A percentile compares a stretch with the other conserved stretches of the same genome.
phyloP scores from a whole-genome alignment of 169 alveolate species.

The Theileria sp. region DNA sequence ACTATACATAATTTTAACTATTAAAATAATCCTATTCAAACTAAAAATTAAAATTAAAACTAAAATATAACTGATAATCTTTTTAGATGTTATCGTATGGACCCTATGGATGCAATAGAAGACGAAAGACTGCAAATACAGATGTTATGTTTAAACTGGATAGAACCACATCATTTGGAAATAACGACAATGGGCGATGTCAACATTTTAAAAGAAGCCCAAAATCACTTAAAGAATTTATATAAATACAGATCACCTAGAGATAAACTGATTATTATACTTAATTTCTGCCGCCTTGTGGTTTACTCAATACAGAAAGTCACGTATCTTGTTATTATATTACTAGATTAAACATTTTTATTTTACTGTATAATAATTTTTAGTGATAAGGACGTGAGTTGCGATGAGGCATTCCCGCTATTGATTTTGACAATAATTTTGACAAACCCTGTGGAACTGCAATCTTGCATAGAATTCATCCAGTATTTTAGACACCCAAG shows the following conservation, averaged over 20 bases:
- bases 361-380: background rate
- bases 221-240: conserved; percentile 41
- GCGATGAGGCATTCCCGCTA: conserved; percentile 83
- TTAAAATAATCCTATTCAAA: background rate
- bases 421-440: conserved; percentile 76
- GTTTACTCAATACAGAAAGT: conserved; percentile 63
- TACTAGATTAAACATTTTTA: background rate
- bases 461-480: conserved; percentile 77
- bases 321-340: conserved; percentile 17
- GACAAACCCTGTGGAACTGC: conserved; percentile 79
- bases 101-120: conserved; percentile 66
- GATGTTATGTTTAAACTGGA: conserved; percentile 71
- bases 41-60: background rate
- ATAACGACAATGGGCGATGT: conserved; percentile 29
- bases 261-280: conserved; percentile 72
- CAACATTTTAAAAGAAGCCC: conserved; percentile 35
- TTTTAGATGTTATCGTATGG: conserved; percentile 65
- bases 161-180: conserved; percentile 70
- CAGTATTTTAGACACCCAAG: conserved; percentile 80
- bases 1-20: background rate
- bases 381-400: conserved; percentile 69
- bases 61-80: background rate
- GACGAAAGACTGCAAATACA: conserved; percentile 70
- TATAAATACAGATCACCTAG: conserved; percentile 69
- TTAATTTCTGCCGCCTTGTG: conserved; percentile 73